phyloP scores from a whole-genome alignment of 257 asterid species.

The Gardenia jasminoides region DNA sequence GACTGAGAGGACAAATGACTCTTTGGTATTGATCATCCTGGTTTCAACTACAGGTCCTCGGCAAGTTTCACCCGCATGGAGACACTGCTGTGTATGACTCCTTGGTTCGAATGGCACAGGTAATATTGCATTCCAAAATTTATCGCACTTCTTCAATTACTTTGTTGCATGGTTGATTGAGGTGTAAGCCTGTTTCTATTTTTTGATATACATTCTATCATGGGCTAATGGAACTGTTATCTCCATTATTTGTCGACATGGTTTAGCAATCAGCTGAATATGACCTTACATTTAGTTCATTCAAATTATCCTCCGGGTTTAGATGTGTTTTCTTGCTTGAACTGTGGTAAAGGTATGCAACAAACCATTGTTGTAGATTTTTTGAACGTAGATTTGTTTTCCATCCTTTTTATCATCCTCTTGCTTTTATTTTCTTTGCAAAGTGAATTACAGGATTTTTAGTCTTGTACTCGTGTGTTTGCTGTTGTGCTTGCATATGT shows the following conservation, averaged over 20 bases:
- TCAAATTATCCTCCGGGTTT: neutral
- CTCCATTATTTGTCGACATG: neutral
- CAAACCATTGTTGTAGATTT: neutral
- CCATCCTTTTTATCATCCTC: neutral
- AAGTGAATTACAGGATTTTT: neutral
- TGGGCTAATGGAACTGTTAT: neutral
- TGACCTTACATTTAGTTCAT: neutral
- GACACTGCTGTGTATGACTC: constrained; percentile 95
- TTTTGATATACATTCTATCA: neutral
- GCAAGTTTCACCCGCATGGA: constrained; percentile 97
- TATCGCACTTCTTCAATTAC: constrained; percentile 2
- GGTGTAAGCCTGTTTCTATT: neutral
- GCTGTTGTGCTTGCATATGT: neutral
- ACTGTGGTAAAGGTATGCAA: neutral
- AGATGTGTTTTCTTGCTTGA: neutral
- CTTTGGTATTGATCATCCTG: constrained; percentile 9
- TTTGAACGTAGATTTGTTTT: neutral
- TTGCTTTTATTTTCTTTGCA: neutral
- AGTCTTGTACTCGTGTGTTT: neutral
- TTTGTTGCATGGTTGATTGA: neutral
- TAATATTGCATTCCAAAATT: constrained; percentile 22
- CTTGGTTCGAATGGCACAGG: constrained; percentile 99
- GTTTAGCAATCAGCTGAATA: neutral
- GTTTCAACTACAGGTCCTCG: constrained; percentile 68
- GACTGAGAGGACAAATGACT: constrained; percentile 2